Evolutionary conservation across 495 filamentous ascomycete species (phyloP).

Genomic region (Podospora sp.): DNA sequence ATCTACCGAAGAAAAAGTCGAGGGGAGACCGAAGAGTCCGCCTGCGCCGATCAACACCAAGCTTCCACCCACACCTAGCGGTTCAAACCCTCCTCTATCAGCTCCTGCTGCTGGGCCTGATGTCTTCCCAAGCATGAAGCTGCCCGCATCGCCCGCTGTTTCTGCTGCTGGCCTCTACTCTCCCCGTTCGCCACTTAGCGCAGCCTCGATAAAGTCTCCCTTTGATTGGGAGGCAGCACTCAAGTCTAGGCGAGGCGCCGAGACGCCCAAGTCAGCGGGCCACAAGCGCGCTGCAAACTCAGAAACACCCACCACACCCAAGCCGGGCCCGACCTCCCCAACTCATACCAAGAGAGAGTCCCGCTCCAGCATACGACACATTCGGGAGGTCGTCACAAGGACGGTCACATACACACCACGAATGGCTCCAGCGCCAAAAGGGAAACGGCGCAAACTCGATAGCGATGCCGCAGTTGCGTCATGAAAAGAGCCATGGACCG

Average conservation of each 20-base stretch:
- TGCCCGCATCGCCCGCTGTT: constrained; percentile 62
- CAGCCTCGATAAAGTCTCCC: constrained; percentile 58
- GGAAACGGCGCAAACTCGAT: constrained; percentile 73
- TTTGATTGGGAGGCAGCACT: constrained; percentile 64
- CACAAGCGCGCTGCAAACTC: constrained; percentile 41
- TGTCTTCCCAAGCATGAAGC: constrained; percentile 54
- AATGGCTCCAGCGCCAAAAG: constrained; percentile 72
- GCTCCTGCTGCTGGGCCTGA: constrained; percentile 56
- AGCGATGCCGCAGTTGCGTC: constrained; percentile 40
- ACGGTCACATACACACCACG: constrained; percentile 74
- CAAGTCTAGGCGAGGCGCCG: constrained; percentile 54
- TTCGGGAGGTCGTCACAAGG: constrained; percentile 72
- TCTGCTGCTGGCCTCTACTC: constrained; percentile 49
- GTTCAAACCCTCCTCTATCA: constrained; percentile 53
- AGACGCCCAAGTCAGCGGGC: constrained; percentile 27
- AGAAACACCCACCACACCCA: constrained; percentile 25
- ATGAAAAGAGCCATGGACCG: constrained; percentile 19
- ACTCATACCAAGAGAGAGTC: constrained; percentile 44
- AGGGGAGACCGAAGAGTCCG: constrained; percentile 25
- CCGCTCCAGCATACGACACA: constrained; percentile 55
- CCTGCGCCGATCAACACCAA: constrained; percentile 37
- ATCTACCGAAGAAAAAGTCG: background rate
- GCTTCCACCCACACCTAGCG: constrained; percentile 48
- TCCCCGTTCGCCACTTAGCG: constrained; percentile 52
- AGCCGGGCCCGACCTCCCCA: constrained; percentile 9